Base-by-base conservation (phyloP, 805 yeast species). In the Scheffersomyces ergatensis region DNA sequence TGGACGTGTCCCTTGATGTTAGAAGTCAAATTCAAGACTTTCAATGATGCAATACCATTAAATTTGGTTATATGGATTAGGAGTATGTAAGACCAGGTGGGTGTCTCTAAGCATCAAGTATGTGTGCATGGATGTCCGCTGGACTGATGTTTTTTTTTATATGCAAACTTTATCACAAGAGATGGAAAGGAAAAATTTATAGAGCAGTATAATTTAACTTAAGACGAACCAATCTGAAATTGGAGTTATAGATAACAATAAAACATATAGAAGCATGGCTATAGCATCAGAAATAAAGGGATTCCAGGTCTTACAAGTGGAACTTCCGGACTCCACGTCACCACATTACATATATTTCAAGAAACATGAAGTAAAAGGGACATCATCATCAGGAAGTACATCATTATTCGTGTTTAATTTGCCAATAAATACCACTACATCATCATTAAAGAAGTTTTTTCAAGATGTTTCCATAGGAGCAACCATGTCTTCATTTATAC, bases 381-480 rank as follows among this genome's bases (percentile, higher is more conserved):
- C 67, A 2, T 74, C 74, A 25, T 60, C 72, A 16, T 62, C 57
- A 15, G 13, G 13, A 9, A 5, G 8, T 29, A 69, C 85, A 38
- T 74, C 85, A 21, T 60, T 90, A n/a, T 90, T 90, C 62, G 58
- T 84, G 5, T 79, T 85, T 43, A 89, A 90, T 56, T 63, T 89
- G 31, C 97, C 97, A 2, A 63, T 83, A 17, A 73, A 76, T 42
- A 72, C 89, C 5, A 70, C 73, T 18, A 53, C 77, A 13, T 69
- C 72, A 33, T 66, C 67, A 26, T 55, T 89, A 36, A 83, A 79
- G 53, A 71, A 68, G 41, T 73, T 81, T 32, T 78, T 89, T 51
- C 73, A 74, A 40, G 63, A 72, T 12, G 70, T 85, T 1, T 80
- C 86, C 26, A 74, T 80, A 2, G 87, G 84, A 4, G 77, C 89